Evolutionary conservation across 345 rosid species (phyloP).

Genomic region (Gynandropsis gynandra): DNA sequence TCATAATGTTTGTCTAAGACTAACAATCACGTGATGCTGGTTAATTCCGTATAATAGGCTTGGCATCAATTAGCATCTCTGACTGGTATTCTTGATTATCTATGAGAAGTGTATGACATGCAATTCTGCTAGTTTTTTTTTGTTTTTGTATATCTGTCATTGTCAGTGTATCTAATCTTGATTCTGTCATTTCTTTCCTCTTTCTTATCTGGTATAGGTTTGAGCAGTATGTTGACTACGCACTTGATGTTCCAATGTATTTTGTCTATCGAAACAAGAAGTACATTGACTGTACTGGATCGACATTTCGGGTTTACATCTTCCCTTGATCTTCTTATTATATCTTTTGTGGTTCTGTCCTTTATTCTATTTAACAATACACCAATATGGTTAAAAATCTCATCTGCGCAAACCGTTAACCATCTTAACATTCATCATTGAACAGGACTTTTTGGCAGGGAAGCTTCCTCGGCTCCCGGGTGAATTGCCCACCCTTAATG

Average conservation of each 20-base stretch:
- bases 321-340: constrained; percentile 35
- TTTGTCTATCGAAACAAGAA: constrained; percentile 79
- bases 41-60: constrained; percentile 3
- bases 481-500: constrained; percentile 82
- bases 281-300: constrained; percentile 87
- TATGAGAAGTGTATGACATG: neutral
- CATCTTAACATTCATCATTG: constrained; percentile 8
- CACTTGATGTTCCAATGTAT: constrained; percentile 99
- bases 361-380: neutral
- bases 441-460: constrained; percentile 93
- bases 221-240: constrained; percentile 98
- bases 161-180: constrained; percentile 1
- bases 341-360: constrained; percentile 7
- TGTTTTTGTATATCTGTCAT: neutral
- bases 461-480: constrained; percentile 92
- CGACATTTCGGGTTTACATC: constrained; percentile 88
- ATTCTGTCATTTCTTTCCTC: neutral
- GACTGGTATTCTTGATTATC: constrained; percentile 9
- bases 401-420: constrained; percentile 6
- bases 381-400: neutral
- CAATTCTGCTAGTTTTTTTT: neutral
- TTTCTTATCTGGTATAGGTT: constrained; percentile 47
- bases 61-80: neutral
- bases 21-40: neutral
- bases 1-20: constrained; percentile 2